phyloP scores from a whole-genome alignment of 2,329 filamentous ascomycete species.

The Claviceps sp. region DNA sequence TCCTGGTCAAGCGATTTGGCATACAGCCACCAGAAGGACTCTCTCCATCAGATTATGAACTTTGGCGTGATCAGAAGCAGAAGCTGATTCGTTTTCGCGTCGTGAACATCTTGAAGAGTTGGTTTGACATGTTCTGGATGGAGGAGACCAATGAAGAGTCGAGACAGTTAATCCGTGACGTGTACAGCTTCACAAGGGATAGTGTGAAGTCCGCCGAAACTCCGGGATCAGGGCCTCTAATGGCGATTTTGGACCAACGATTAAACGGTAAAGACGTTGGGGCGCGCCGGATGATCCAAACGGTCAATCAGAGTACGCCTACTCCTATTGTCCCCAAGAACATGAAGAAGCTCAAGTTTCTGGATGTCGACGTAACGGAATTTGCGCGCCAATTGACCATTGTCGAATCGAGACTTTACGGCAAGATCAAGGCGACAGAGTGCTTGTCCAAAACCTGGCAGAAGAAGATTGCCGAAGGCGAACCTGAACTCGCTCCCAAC shows the following conservation, averaged over 20 bases:
- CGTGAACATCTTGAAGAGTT: conserved; percentile 94
- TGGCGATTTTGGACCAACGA: conserved; percentile 79
- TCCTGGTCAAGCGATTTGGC: conserved; percentile 81
- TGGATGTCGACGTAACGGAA: conserved; percentile 90
- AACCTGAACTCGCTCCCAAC: conserved; percentile 78
- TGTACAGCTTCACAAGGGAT: conserved; percentile 83
- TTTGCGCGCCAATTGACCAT: conserved; percentile 97
- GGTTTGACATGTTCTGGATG: conserved; percentile 99
- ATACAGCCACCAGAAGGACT: conserved; percentile 84
- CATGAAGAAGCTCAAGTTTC: conserved; percentile 98
- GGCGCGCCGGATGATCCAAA: conserved; percentile 75
- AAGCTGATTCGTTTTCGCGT: conserved; percentile 92
- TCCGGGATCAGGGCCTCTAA: conserved; percentile 70
- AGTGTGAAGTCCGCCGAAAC: conserved; percentile 89
- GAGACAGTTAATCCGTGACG: conserved; percentile 71
- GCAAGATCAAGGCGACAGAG: conserved; percentile 90
- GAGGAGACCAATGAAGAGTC: conserved; percentile 78
- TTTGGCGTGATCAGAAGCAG: conserved; percentile 89
- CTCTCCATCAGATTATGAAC: conserved; percentile 60
- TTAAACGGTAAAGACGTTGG: conserved; percentile 78
- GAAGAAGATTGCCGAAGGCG: conserved; percentile 75
- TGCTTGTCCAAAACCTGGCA: conserved; percentile 99
- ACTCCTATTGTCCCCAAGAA: conserved; percentile 92
- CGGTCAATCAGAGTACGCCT: conserved; percentile 68
- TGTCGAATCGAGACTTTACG: conserved; percentile 87